Evolutionary conservation across 116 monocot species (phyloP).

Genomic region (Phalaenopsis hybrid): DNA sequence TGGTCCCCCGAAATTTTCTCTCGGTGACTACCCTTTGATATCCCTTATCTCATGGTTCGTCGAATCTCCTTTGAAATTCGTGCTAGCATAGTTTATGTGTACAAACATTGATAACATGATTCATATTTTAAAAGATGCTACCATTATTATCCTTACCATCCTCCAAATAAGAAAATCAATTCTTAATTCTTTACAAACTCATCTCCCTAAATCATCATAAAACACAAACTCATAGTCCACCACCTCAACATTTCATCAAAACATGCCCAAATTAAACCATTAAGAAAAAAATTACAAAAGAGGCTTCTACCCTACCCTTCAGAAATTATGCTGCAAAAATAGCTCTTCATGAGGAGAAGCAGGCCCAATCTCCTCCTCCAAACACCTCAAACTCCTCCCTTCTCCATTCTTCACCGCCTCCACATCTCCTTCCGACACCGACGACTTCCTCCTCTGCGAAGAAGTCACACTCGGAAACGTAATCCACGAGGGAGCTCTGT

Average conservation of each 20-base stretch:
- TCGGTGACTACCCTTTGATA: too few species aligned
- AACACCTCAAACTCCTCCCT: conserved; percentile 50
- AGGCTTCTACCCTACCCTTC: background rate
- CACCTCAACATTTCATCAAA: background rate
- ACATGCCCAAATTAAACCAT: background rate
- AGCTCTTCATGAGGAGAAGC: conserved; percentile 83
- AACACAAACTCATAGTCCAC: background rate
- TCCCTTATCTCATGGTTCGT: too few species aligned
- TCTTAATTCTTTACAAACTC: background rate
- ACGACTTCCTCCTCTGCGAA: conserved; percentile 81
- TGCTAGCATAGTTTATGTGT: too few species aligned
- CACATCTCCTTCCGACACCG: conserved; percentile 63
- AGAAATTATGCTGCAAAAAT: conserved; percentile 97
- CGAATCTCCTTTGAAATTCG: too few species aligned
- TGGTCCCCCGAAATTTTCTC: too few species aligned
- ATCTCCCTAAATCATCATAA: background rate
- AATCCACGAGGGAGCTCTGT: conserved; percentile 94
- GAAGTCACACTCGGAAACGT: conserved; percentile 93
- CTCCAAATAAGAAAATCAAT: too few species aligned
- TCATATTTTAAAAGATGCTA: too few species aligned
- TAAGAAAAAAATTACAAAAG: background rate
- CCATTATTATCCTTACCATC: too few species aligned
- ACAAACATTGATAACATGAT: too few species aligned
- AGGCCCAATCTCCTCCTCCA: conserved; percentile 95
- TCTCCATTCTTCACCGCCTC: conserved; percentile 34